Base-by-base conservation (phyloP, 176 grass and related monocot genomes). In the Aegilops bicornis region DNA sequence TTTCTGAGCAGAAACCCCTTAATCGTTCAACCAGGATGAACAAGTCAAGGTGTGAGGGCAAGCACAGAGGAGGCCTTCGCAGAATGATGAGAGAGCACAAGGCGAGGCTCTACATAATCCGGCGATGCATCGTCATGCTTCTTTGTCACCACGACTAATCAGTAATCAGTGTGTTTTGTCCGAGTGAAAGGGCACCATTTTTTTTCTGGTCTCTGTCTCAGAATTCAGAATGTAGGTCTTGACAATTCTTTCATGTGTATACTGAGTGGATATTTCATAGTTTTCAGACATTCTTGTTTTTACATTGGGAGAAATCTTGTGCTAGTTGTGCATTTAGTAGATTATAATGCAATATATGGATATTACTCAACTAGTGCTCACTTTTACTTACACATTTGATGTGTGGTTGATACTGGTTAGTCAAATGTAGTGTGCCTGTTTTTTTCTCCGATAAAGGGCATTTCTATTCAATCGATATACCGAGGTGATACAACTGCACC, bases 61-160 rank as follows among this genome's bases (percentile, higher is more conserved):
- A 84, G n/a, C 25, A 31, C 16, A 69, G 42, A 48, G 66, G 65
- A 29, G 86, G 86, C 29, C 78, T 92, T 13, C 29, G 19, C 31
- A 88, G 72, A 78, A 69, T 79, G 43, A 19, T 89, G 66, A 89
- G 69, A 65, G 90, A 92, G 79, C 74, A 92, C 32, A 92, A 76
- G 83, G 59, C 79, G 7, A 89, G 73, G 79, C 33, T 89, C n/a
- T 86, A 92, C 83, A 86, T 92, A 74, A 92, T 92, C 19, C 42
- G 83, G 6, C 42, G 86, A 40, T 92, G 86, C 59, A 36, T 92
- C 43, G 33, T 54, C 59, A 76, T 89, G 74, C 65, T 89, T 66
- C 64, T 92, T 33, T 86, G 83, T 84, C 80, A 82, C 73, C 83
- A 64, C 8, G 79, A 92, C 25, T 86, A 69, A 86, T 33, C 50